Conservation (phyloP, 768 basidiomycete genomes). For the Pulveroboletus ravenelii region DNA sequence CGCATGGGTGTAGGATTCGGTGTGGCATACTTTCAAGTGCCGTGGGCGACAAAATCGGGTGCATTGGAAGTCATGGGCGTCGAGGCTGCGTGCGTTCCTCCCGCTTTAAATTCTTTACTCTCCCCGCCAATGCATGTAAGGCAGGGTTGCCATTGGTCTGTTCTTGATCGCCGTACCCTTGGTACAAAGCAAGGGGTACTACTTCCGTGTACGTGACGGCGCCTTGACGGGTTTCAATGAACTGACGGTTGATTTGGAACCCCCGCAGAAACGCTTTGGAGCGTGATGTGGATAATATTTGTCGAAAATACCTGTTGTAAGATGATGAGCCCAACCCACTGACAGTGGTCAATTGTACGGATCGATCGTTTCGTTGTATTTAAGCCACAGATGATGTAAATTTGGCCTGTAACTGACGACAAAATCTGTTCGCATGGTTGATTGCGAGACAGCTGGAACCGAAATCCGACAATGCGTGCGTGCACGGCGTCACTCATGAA, state of each 20-base stretch:
- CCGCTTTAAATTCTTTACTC: background rate
- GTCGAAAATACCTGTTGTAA: background rate
- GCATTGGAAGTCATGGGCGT: constrained; percentile 33
- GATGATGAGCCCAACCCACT: too few species aligned
- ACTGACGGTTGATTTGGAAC: background rate
- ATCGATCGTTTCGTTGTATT: background rate
- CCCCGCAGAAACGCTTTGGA: constrained; percentile 19
- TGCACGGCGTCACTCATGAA: too few species aligned
- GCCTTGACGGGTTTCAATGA: background rate
- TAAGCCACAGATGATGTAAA: background rate
- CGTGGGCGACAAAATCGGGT: constrained; percentile 35
- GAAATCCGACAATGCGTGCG: too few species aligned
- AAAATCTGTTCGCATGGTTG: background rate
- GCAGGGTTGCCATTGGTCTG: constrained; percentile 30
- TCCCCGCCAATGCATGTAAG: background rate
- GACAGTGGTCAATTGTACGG: background rate
- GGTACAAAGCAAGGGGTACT: constrained; percentile 31
- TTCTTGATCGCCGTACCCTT: constrained; percentile 36
- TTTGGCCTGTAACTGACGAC: background rate
- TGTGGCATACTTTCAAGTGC: constrained; percentile 40
- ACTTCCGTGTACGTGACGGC: constrained; percentile 30
- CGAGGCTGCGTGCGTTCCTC: constrained; percentile 34
- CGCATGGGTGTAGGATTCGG: constrained; percentile 25
- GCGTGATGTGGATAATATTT: constrained; percentile 1
- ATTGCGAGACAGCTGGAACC: background rate